Evolutionary conservation across 2,329 filamentous ascomycete genomes (phyloP).

Genomic region (Blastomyces silverae): DNA sequence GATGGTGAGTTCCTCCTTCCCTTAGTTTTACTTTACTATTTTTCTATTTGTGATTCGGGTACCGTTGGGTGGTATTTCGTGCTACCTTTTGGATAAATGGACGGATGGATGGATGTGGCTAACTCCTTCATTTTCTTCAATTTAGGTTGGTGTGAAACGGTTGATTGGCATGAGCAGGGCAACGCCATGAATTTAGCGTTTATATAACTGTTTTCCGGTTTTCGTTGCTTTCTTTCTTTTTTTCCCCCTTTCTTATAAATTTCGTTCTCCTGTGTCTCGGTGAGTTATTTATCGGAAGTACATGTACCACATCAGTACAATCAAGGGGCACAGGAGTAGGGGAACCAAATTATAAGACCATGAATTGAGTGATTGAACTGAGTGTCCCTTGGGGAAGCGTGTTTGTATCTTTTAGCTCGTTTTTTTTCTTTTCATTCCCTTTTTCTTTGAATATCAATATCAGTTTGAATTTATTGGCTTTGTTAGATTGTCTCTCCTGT

Average conservation of each 20-base stretch:
- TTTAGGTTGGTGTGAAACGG: slow-evolving; percentile 66
- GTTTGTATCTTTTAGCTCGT: not conserved
- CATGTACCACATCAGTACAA: not conserved
- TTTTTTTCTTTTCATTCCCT: not conserved
- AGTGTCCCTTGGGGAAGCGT: not conserved
- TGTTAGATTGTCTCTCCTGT: not conserved
- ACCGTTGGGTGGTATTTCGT: not conserved
- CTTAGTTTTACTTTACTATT: not conserved
- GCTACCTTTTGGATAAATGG: slow-evolving; percentile 8
- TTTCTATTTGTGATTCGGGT: not conserved
- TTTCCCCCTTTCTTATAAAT: not conserved
- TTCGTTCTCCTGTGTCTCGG: not conserved
- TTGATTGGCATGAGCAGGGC: slow-evolving; percentile 73
- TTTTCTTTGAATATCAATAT: not conserved
- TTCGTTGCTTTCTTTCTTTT: not conserved
- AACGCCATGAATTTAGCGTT: slow-evolving; percentile 47
- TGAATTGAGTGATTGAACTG: not conserved
- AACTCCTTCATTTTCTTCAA: slow-evolving; percentile 11
- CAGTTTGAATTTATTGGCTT: not conserved
- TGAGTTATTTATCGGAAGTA: not conserved
- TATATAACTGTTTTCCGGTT: not conserved
- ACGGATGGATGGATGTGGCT: slow-evolving; percentile 15
- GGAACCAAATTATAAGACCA: not conserved
- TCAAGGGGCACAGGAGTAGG: no score
- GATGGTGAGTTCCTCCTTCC: slow-evolving; percentile 59